A percentile compares a stretch with the other conserved stretches of the same genome.
These are phyloP conservation scores for Venturia carpophila DNA, from an alignment of 2,329 filamentous ascomycete species.

Conservation along the genomic window DNA sequence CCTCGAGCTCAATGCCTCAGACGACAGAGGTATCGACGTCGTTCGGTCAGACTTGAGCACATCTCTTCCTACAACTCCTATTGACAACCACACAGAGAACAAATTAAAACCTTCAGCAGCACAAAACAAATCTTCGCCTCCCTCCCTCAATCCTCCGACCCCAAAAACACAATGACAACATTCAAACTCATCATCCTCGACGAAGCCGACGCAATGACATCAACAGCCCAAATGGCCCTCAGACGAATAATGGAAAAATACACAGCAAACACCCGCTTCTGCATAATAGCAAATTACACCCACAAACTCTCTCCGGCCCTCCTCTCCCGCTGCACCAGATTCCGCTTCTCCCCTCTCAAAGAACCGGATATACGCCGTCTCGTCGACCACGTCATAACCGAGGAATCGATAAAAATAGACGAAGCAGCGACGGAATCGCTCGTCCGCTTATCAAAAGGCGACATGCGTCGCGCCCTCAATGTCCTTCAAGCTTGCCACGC, in stretches of 20 bases:
- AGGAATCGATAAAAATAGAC: slow-evolving; percentile 78
- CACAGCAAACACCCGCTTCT: slow-evolving; percentile 94
- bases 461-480: slow-evolving; percentile 92
- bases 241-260: slow-evolving; percentile 99
- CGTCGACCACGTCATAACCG: slow-evolving; percentile 82
- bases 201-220: slow-evolving; percentile 99
- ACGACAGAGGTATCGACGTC: slow-evolving; percentile 95
- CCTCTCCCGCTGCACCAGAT: slow-evolving; percentile 86
- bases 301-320: slow-evolving; percentile 94
- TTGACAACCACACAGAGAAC: slow-evolving; percentile 47
- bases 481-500: slow-evolving; percentile 95
- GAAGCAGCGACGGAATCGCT: slow-evolving; percentile 74
- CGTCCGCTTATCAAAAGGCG: slow-evolving; percentile 81
- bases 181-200: slow-evolving; percentile 98
- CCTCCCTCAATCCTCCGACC: slow-evolving; percentile 41
- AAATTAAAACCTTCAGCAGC: slow-evolving; percentile 98
- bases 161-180: slow-evolving; percentile 46
- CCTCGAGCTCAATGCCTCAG: slow-evolving; percentile 91
- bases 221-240: slow-evolving; percentile 94
- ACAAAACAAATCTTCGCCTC: slow-evolving; percentile 95
- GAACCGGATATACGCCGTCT: slow-evolving; percentile 75
- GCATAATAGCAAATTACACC: slow-evolving; percentile 97
- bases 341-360: slow-evolving; percentile 89
- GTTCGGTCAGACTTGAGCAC: slow-evolving; percentile 47
- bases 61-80: background rate